Percentiles rank a stretch among this genome's conserved stretches.
Conservation (phyloP, 78 protist species). For the Thecamonas trahens region DNA sequence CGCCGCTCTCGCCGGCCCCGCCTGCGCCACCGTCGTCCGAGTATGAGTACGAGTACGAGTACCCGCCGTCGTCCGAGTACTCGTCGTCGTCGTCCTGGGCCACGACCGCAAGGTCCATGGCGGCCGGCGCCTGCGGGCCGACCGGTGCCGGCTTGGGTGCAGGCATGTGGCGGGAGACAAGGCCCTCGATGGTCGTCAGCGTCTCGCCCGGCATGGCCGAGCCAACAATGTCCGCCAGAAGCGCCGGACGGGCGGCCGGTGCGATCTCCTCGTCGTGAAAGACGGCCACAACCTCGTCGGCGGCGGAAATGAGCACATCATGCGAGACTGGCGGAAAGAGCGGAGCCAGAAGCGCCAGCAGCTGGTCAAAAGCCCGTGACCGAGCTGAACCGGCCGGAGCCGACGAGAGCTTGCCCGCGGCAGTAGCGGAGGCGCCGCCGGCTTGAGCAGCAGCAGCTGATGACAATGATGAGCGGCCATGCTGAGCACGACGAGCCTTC, state of each 20-base stretch:
- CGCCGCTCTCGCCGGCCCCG: too few species aligned
- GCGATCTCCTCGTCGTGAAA: slow-evolving; percentile 56
- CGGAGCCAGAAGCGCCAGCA: slow-evolving; percentile 32
- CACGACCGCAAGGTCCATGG: too few species aligned
- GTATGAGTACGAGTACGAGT: too few species aligned
- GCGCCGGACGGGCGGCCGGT: not conserved
- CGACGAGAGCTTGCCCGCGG: slow-evolving; percentile 21
- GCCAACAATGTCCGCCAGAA: not conserved
- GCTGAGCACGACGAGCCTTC: slow-evolving; percentile 7
- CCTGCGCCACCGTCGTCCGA: too few species aligned
- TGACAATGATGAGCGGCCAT: too few species aligned
- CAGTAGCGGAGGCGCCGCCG: slow-evolving; percentile 1
- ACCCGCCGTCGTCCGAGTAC: not conserved
- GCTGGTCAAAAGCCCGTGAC: not conserved
- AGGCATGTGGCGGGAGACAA: too few species aligned
- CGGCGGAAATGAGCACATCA: slow-evolving; percentile 73
- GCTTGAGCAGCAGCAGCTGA: too few species aligned
- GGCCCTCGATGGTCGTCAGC: slow-evolving; percentile 21
- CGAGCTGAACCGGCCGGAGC: not conserved
- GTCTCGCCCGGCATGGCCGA: slow-evolving; percentile 23
- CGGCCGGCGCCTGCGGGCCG: too few species aligned
- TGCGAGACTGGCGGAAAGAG: slow-evolving; percentile 63
- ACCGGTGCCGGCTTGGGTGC: too few species aligned
- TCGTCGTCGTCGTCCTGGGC: slow-evolving; percentile 4
- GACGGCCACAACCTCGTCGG: slow-evolving; percentile 80